Base-by-base conservation (phyloP, 176 grass and related monocot species). In the Zoysia japonica region DNA sequence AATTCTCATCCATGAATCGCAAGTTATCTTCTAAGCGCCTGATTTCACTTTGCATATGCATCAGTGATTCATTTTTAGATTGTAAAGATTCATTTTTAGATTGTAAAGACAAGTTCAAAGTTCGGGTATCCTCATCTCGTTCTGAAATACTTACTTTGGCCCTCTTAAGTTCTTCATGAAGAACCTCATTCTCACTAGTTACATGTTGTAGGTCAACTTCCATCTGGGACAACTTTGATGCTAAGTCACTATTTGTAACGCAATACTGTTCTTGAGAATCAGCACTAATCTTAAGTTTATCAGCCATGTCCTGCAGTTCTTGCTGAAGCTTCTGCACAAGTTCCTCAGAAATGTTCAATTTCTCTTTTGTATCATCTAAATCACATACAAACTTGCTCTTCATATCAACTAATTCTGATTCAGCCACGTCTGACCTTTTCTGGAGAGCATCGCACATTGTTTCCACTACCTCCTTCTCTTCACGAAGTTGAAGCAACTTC, bases 31-130 rank as follows among this genome's bases (percentile, higher is more conserved):
- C 82, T 68, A 93, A 81, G 84, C 74, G 67, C 62, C 72, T 73
- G 79, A 80, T 47, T 85, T 99, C 88, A 91, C 85, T 99, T 86
- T 95, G 86, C 88, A 93, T 89, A 75, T 91, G 86, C 61, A 64
- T 48, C 67, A 87, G 76, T 17, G 78, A 71, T 67, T 89, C 83
- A 67, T 84, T 71, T 86, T 84, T 89, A 70, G 83, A 90, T 69
- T 92, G 86, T 67, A 94, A 68, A 53, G 88, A 94, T 67, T 89
- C 83, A 67, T 84, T 71, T 86, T 84, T 89, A 70, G 83, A 90
- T 69, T 92, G 86, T 67, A 94, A 68, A 53, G 88, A 94, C 50
- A 82, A 71, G 15, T 77, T 87, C 66, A 93, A 43, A 75, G 70
- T 75, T 68, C 28, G 82, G 62, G 80, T 80, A 70, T 85, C 75